A percentile compares a stretch with the other conserved stretches of the same genome.
These are phyloP conservation scores for Didymella keratinophila DNA, from an alignment of 2,329 filamentous ascomycete genomes.

Conservation along the genomic window DNA sequence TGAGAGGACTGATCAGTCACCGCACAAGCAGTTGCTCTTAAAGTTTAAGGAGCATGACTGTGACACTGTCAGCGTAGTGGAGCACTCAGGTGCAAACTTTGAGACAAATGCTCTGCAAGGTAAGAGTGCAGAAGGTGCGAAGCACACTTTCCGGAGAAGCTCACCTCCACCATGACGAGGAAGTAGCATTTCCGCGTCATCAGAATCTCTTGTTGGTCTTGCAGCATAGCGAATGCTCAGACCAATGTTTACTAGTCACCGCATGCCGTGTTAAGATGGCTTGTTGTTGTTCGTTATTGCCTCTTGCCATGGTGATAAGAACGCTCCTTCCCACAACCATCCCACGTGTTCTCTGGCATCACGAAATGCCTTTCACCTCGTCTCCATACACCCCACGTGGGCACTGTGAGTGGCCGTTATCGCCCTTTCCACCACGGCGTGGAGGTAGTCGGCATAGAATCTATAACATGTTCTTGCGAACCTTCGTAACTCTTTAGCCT, in stretches of 20 bases:
- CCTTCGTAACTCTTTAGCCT: not conserved
- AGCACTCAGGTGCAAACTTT: not conserved
- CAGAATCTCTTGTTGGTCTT: not conserved
- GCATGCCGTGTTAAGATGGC: not conserved
- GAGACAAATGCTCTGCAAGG: not conserved
- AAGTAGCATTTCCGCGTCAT: not conserved
- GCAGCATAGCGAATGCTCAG: not conserved
- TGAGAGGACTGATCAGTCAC: not conserved
- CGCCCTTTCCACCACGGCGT: not conserved
- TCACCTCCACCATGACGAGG: not conserved
- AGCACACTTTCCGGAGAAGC: not conserved
- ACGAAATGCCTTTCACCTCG: slow-evolving; percentile 1
- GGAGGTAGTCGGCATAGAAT: not conserved
- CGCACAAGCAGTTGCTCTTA: not conserved
- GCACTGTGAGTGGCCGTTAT: not conserved
- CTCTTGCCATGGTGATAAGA: not conserved
- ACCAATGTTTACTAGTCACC: not conserved
- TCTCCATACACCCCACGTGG: not conserved
- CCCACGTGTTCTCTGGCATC: slow-evolving; percentile 3
- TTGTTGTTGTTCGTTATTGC: not conserved
- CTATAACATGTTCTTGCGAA: not conserved
- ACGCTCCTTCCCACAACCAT: not conserved
- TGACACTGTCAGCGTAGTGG: not conserved
- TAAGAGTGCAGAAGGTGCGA: not conserved
- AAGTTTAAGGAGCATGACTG: not conserved